Conservation (phyloP, 2,329 filamentous ascomycete genomes). For the Ramularia collo-cygni region DNA sequence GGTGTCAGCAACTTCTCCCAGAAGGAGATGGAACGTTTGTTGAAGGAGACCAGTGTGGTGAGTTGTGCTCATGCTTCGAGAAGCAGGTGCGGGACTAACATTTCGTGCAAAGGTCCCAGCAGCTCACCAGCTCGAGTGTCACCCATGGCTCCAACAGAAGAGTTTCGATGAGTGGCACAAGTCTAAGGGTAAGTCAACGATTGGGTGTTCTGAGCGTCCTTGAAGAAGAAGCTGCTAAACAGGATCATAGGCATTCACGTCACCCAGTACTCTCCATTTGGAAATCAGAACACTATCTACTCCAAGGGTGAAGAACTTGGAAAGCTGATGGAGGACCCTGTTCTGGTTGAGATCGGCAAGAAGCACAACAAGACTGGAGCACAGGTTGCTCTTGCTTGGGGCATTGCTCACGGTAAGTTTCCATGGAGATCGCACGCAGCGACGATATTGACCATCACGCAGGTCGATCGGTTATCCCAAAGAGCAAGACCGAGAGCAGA, state of each 20-base stretch:
- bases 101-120: conserved; percentile 23
- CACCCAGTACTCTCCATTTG: conserved; percentile 50
- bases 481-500: conserved; percentile 39
- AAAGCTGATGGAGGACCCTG: conserved; percentile 47
- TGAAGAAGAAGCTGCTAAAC: no score
- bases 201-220: no score
- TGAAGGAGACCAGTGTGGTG: conserved; percentile 37
- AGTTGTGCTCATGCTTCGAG: conserved; percentile 1
- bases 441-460: no score
- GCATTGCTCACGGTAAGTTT: conserved; percentile 46
- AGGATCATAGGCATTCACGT: no score
- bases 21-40: conserved; percentile 41
- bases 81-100: neutral
- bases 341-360: conserved; percentile 45
- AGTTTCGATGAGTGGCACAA: conserved; percentile 45
- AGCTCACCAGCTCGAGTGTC: conserved; percentile 45
- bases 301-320: conserved; percentile 36
- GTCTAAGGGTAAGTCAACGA: conserved; percentile 37
- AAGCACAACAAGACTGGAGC: conserved; percentile 46
- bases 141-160: conserved; percentile 48
- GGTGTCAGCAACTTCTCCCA: conserved; percentile 49
- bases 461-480: conserved; percentile 48
- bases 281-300: conserved; percentile 49
- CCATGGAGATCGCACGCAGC: no score
- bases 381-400: conserved; percentile 51